Evolutionary conservation across 2,329 filamentous ascomycete genomes (phyloP).

Genomic region (Sporothrix dimorphospora): DNA sequence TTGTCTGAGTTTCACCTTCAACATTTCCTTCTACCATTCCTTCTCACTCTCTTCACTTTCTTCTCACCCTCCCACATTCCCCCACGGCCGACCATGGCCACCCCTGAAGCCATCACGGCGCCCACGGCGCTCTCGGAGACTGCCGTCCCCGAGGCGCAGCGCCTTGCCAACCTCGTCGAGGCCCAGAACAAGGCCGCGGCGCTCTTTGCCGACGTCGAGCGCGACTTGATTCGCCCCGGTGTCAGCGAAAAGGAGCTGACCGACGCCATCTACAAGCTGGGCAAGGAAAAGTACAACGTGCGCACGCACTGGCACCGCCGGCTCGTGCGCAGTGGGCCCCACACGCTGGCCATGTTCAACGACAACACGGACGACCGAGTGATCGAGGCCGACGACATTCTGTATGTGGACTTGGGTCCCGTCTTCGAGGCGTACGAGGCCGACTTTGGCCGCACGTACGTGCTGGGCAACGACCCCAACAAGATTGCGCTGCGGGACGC

Average conservation of each 20-base stretch:
- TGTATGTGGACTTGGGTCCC: conserved; percentile 25
- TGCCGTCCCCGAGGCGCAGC: not conserved
- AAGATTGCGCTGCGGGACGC: conserved; percentile 23
- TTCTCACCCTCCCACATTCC: no score
- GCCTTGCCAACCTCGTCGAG: conserved; percentile 16
- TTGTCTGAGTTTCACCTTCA: not conserved
- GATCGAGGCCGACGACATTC: conserved; percentile 20
- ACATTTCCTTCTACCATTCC: not conserved
- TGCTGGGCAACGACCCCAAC: conserved; percentile 22
- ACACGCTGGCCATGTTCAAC: conserved; percentile 23
- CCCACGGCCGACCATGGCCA: not conserved
- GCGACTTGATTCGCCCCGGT: conserved; percentile 21
- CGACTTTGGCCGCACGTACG: conserved; percentile 27
- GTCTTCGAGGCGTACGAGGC: conserved; percentile 26
- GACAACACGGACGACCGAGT: conserved; percentile 24
- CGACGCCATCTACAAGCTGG: conserved; percentile 22
- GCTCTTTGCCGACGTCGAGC: conserved; percentile 22
- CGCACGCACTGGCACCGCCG: conserved; percentile 27
- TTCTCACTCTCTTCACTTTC: not conserved
- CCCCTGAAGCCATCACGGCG: conserved; percentile 1
- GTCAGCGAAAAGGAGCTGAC: conserved; percentile 16
- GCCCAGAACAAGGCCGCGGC: conserved; percentile 26
- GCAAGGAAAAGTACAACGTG: conserved; percentile 24
- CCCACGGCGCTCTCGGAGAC: not conserved
- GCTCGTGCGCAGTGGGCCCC: conserved; percentile 24